Percentiles rank a stretch among this genome's conserved stretches.
phyloP scores from a whole-genome alignment of 2,329 filamentous ascomycete species.

The Neofusicoccum ribis region DNA sequence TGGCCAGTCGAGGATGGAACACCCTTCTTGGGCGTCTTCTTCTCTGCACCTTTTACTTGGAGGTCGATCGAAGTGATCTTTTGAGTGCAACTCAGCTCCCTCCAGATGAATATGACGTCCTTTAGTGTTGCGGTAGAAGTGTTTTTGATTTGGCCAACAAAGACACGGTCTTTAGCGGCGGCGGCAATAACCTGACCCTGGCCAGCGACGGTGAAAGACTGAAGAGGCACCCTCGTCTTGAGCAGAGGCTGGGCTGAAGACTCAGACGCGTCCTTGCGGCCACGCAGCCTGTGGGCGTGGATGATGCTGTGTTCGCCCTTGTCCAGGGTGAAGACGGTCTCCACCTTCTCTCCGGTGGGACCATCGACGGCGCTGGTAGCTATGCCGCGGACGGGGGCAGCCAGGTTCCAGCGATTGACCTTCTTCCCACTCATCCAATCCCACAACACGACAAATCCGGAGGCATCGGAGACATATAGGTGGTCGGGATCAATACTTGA shows the following conservation, averaged over 20 bases:
- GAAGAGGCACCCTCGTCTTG: conserved; percentile 39
- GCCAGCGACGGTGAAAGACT: conserved; percentile 46
- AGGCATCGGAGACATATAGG: conserved; percentile 55
- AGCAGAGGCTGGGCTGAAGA: conserved; percentile 26
- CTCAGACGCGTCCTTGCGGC: conserved; percentile 9
- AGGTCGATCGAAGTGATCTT: conserved; percentile 50
- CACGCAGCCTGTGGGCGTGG: conserved; percentile 16
- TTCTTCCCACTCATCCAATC: conserved; percentile 55
- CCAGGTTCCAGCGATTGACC: conserved; percentile 46
- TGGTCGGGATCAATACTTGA: conserved; percentile 53
- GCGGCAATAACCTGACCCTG: conserved; percentile 62
- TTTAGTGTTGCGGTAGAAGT: conserved; percentile 36
- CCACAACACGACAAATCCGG: conserved; percentile 57
- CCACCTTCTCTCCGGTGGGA: conserved; percentile 21
- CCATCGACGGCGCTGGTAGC: conserved; percentile 32
- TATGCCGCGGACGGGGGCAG: conserved; percentile 37
- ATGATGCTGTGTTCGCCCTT: conserved; percentile 31
- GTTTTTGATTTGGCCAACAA: conserved; percentile 58
- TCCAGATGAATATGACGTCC: conserved; percentile 52
- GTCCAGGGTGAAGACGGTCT: conserved; percentile 43
- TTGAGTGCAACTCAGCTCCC: conserved; percentile 58
- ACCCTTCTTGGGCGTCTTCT: conserved; percentile 51
- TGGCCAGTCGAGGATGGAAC: conserved; percentile 38
- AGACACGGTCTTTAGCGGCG: conserved; percentile 54
- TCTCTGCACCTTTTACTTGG: conserved; percentile 39